Base-by-base conservation (phyloP, 805 yeast genomes). In the Pichia scutulata region DNA sequence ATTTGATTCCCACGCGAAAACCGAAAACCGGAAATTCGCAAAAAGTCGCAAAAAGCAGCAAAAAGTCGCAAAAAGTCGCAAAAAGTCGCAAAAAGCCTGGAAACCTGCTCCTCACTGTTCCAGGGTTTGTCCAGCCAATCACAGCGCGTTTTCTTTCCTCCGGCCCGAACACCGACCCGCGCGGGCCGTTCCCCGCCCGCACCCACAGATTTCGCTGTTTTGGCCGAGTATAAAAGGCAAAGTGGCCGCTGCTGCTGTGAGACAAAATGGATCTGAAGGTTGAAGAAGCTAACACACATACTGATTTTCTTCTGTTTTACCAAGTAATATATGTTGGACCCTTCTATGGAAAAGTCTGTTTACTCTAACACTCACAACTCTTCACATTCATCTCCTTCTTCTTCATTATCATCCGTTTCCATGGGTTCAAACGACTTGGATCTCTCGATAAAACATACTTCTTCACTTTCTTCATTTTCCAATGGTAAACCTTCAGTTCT, bases 401-500 rank as follows among this genome's bases (percentile, higher is more conserved):
- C 37, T 33, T 33, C 37, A 33, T 16, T 33, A 33, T n/a, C 37
- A 33, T 33, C 37, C 10, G 26, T 23, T 28, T 51, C 54, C 21
- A 24, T 19, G 22, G 46, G 33, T 23, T 50, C 52, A n/a, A 28
- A 26, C 12, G 46, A 44, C 23, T 18, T 41, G 16, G 52, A 43
- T 18, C 18, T 49, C 1, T 18, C 44, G 8, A 19, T 52, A 8
- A 53, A 53, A 25, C 41, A 45, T 26, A 24, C 33, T 3, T 40
- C 39, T 14, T 51, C 56, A 9, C n/a, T 36, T 8, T 23, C 43
- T 6, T 48, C 77, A 0, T 69, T 78, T 65, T 68, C 69, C 49
- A 73, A 74, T 58, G 73, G 76, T 13, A 74, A 69, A 51, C 82
- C 87, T 3, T 75, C 93, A 12, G 67, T 73, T 8, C 68, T 86